Evolutionary conservation across 306 rosid species (phyloP).

Genomic region (Prinsepia uniflora): DNA sequence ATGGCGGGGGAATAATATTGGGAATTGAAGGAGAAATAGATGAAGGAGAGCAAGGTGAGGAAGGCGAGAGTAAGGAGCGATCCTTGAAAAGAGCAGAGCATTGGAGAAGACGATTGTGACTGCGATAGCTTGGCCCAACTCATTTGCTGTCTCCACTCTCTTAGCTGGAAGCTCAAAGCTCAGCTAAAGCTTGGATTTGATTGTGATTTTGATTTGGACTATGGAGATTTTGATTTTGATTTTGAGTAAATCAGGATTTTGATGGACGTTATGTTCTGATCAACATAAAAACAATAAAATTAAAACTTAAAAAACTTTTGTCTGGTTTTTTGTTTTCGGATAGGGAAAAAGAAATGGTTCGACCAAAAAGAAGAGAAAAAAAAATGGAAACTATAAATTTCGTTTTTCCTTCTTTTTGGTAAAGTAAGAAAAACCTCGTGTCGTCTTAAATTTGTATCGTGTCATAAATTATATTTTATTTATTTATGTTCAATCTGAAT

Average conservation of each 20-base stretch:
- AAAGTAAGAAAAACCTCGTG: neutral
- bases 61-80: conserved; percentile 71
- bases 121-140: conserved; percentile 37
- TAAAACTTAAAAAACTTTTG: neutral
- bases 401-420: too few species aligned
- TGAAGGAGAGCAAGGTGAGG: conserved; percentile 67
- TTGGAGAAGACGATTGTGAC: conserved; percentile 25
- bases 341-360: neutral
- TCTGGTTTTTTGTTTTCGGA: neutral
- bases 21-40: conserved; percentile 62
- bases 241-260: neutral
- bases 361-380: neutral
- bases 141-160: conserved; percentile 26
- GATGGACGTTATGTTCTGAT: too few species aligned
- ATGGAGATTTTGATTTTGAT: neutral
- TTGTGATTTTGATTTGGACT: neutral
- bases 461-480: too few species aligned
- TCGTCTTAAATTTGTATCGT: too few species aligned
- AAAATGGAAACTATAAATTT: neutral
- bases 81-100: conserved; percentile 58
- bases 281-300: too few species aligned
- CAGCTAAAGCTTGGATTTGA: neutral
- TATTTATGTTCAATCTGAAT: too few species aligned
- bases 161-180: neutral
- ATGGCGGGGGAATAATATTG: conserved; percentile 30